These are phyloP conservation scores for Micromonas commoda DNA, from an alignment of 139 green algal species.

Conservation along the genomic window DNA sequence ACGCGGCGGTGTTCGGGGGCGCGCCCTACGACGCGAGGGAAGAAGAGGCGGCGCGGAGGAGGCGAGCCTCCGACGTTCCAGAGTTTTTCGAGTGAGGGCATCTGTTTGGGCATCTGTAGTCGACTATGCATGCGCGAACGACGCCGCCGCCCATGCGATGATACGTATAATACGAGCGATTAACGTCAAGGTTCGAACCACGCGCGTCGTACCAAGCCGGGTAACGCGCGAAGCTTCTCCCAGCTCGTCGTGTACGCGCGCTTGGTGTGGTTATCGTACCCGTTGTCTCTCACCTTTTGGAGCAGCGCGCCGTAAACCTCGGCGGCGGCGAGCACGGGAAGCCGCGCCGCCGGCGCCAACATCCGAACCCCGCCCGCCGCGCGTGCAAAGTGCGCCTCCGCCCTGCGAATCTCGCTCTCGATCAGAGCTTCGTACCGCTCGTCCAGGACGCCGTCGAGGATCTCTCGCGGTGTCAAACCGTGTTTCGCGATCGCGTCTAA, in stretches of 20 bases:
- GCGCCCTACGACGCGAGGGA: too few relatives aligned
- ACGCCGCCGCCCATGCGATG: too few relatives aligned
- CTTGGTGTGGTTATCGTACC: slow-evolving; percentile 12
- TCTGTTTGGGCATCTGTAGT: too few relatives aligned
- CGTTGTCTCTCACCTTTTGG: not conserved
- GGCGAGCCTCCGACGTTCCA: too few relatives aligned
- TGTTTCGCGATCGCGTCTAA: not conserved
- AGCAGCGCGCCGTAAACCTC: slow-evolving; percentile 10
- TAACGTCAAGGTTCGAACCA: not conserved
- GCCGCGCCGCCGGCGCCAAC: not conserved
- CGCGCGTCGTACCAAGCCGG: not conserved
- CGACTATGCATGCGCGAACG: too few relatives aligned
- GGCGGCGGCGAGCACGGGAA: not conserved
- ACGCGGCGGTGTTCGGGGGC: too few relatives aligned
- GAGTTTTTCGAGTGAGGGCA: too few relatives aligned
- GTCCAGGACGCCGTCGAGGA: not conserved
- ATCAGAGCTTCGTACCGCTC: not conserved
- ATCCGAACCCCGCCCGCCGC: not conserved
- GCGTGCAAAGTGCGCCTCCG: not conserved
- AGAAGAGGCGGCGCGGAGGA: too few relatives aligned
- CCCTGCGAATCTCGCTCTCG: slow-evolving; percentile 19
- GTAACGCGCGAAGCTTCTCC: not conserved
- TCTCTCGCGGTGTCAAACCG: not conserved
- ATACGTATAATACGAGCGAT: not conserved
- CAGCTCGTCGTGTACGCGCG: slow-evolving; percentile 9